Evolutionary conservation across 2,329 filamentous ascomycete species (phyloP), one percentile per base, ranked within the genome.

Genomic region (Fusarium circinatum): DNA sequence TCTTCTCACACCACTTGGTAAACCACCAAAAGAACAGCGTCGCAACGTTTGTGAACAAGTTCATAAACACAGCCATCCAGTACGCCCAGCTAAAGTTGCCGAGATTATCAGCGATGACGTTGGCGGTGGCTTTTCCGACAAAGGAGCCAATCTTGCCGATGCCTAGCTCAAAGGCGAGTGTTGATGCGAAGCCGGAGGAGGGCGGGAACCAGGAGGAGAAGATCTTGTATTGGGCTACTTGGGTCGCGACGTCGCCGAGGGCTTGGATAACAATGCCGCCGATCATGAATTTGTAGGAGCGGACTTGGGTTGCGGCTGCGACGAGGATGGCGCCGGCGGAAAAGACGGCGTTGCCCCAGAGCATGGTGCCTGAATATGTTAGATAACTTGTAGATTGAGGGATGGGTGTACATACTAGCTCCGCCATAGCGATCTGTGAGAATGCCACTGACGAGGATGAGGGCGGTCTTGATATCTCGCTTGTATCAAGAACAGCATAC

Each of bases 131-230:
- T 71, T 90, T 89, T 17, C 89, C 89, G 3, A 89, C 87, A 63
- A 91, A 91, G 0, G 85, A 85, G 5, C 89, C 89, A 14, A 91
- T 87, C 78, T 90, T 91, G 24, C 88, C 88, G 59, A 91, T 85
- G 1, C 85, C 88, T 0, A 91, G 82, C 76, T 91, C 89, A 8
- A 91, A 86, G 0, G 86, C 89, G 0, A 91, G 82, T 0, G 89
- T 91, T 0, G 89, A 89, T 0, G 89, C 90, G 75, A 91, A 91
- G 4, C 89, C 89, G 63, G 88, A 86, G 13, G 84, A 89, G 0
- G 89, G 90, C 0, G 89, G 84, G 69, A 91, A 91, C 89, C 89
- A 91, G 0, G 88, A 89, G 1, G 88, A 90, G 74, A 91, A 91
- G 69, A 91, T 86, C 68, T 91, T 90, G 78, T 91, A 91, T 76